phyloP scores from a whole-genome alignment of 306 rosid genomes.

The Hylodesmum podocarpum region DNA sequence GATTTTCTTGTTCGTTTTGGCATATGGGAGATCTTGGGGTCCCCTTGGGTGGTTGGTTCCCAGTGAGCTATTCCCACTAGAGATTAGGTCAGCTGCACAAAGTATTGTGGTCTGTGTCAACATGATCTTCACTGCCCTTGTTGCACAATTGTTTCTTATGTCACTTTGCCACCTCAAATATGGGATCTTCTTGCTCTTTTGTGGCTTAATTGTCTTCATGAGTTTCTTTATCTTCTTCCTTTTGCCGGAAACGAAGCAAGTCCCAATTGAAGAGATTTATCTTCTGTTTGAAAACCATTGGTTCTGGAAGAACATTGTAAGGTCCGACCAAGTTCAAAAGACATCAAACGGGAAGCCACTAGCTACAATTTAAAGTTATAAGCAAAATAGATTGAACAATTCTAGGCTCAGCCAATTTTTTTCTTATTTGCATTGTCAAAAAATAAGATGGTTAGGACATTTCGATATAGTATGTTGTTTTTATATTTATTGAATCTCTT shows the following conservation, averaged over 20 bases:
- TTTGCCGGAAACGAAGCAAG: slow-evolving; percentile 92
- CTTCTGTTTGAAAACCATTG: slow-evolving; percentile 82
- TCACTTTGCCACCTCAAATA: slow-evolving; percentile 87
- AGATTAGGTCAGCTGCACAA: slow-evolving; percentile 94
- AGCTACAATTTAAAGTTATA: slow-evolving; percentile 15
- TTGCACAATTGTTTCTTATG: slow-evolving; percentile 80
- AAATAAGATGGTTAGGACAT: neutral
- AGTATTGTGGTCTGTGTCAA: slow-evolving; percentile 93
- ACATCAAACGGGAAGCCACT: slow-evolving; percentile 33
- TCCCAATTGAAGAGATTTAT: slow-evolving; percentile 90
- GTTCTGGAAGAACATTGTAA: slow-evolving; percentile 75
- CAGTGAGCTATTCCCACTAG: slow-evolving; percentile 91
- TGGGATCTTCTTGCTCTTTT: slow-evolving; percentile 88
- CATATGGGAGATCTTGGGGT: slow-evolving; percentile 99
- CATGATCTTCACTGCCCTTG: slow-evolving; percentile 85
- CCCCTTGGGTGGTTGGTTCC: slow-evolving; percentile 98
- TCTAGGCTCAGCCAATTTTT: neutral
- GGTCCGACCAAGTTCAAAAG: slow-evolving; percentile 30
- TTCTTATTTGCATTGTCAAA: neutral
- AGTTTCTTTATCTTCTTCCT: slow-evolving; percentile 75
- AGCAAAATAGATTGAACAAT: slow-evolving; percentile 15
- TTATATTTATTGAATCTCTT: neutral
- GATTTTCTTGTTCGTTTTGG: slow-evolving; percentile 83
- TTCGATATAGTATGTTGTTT: neutral
- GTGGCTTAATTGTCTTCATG: slow-evolving; percentile 66